These are phyloP conservation scores for Trametes maxima DNA, from an alignment of 768 basidiomycete genomes.

Conservation along the genomic window DNA sequence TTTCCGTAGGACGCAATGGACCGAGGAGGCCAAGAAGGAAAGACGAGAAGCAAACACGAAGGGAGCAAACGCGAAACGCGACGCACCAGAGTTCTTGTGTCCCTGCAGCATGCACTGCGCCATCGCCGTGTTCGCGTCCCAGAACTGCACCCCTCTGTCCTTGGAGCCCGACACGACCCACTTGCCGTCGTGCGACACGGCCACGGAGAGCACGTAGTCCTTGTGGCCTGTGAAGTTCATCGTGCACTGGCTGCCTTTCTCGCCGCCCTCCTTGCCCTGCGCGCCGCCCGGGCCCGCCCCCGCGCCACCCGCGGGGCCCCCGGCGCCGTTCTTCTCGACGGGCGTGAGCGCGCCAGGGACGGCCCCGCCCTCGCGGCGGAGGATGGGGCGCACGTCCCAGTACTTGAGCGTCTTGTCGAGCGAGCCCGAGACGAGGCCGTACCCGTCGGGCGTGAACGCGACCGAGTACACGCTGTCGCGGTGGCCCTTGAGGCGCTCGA, in stretches of 20 bases:
- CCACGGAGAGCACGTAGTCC: slow-evolving; percentile 76
- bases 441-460: slow-evolving; percentile 92
- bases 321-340: slow-evolving; percentile 36
- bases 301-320: slow-evolving; percentile 20
- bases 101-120: slow-evolving; percentile 95
- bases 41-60: neutral
- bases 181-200: slow-evolving; percentile 88
- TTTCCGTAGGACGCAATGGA: neutral
- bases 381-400: slow-evolving; percentile 53
- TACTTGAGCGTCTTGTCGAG: slow-evolving; percentile 66
- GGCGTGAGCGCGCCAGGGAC: slow-evolving; percentile 28
- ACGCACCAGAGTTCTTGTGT: slow-evolving; percentile 65
- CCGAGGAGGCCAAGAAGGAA: neutral
- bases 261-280: slow-evolving; percentile 47
- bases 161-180: slow-evolving; percentile 96
- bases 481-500: slow-evolving; percentile 62
- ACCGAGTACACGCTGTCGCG: slow-evolving; percentile 66
- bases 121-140: slow-evolving; percentile 76
- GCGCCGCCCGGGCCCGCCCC: slow-evolving; percentile 16
- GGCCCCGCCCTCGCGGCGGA: slow-evolving; percentile 19
- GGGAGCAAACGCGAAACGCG: slow-evolving; percentile 6
- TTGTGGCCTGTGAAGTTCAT: slow-evolving; percentile 93
- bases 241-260: slow-evolving; percentile 59
- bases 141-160: slow-evolving; percentile 95
- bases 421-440: slow-evolving; percentile 86